These are phyloP conservation scores for Penicillium sp. DNA, from an alignment of 2,329 filamentous ascomycete genomes.

Conservation along the genomic window DNA sequence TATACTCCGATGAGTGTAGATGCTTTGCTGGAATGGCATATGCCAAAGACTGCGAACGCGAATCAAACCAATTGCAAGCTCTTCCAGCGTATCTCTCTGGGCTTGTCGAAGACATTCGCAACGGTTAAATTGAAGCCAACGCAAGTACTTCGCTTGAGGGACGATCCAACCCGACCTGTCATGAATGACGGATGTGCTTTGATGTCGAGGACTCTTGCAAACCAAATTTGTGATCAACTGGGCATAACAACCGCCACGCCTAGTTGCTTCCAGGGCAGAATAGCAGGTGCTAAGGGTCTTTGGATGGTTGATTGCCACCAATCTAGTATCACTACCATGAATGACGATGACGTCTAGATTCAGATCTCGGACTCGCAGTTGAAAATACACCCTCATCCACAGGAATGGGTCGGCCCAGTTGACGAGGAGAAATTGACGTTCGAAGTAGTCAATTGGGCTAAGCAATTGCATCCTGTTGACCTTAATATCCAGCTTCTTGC, in stretches of 20 bases:
- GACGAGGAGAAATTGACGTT: slow-evolving; percentile 52
- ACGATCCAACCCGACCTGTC: slow-evolving; percentile 27
- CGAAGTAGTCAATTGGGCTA: slow-evolving; percentile 52
- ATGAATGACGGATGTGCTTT: slow-evolving; percentile 54
- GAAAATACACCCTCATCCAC: slow-evolving; percentile 51
- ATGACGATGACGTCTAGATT: slow-evolving; percentile 48
- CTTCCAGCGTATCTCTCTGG: slow-evolving; percentile 44
- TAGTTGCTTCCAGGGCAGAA: slow-evolving; percentile 55
- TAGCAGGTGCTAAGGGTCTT: slow-evolving; percentile 59
- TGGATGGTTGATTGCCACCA: slow-evolving; percentile 54
- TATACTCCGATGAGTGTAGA: slow-evolving; percentile 38
- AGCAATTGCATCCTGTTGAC: slow-evolving; percentile 40
- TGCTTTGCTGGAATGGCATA: slow-evolving; percentile 47
- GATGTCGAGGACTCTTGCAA: slow-evolving; percentile 53
- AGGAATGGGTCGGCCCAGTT: slow-evolving; percentile 29
- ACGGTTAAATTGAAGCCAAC: slow-evolving; percentile 35
- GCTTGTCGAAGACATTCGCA: slow-evolving; percentile 43
- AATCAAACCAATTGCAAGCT: slow-evolving; percentile 43
- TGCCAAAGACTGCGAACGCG: slow-evolving; percentile 34
- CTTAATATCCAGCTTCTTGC: slow-evolving; percentile 56
- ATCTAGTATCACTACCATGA: slow-evolving; percentile 17
- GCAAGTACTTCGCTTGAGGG: slow-evolving; percentile 36
- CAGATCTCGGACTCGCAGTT: slow-evolving; percentile 56
- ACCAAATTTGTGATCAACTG: slow-evolving; percentile 43
- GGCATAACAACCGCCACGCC: slow-evolving; percentile 44